These are phyloP conservation scores for Cystofilobasidium macerans DNA, from an alignment of 768 basidiomycete genomes.

Conservation along the genomic window DNA sequence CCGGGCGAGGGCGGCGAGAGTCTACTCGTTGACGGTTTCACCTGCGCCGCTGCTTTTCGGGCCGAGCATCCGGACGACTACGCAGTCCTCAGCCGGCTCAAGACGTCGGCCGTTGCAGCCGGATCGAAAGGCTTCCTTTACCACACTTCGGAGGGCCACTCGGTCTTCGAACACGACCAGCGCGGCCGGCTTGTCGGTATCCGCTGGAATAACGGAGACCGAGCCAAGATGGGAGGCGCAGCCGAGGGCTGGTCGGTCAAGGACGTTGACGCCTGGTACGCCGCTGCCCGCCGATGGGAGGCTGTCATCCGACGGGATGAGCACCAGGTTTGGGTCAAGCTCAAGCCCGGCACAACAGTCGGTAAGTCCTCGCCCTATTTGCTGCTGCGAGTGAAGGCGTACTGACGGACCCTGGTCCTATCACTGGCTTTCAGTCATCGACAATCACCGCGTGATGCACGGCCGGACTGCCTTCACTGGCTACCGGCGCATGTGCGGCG, in stretches of 20 bases:
- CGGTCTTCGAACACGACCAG: constrained; percentile 59
- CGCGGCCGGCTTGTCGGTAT: constrained; percentile 61
- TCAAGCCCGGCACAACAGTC: constrained; percentile 75
- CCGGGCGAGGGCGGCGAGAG: constrained; percentile 74
- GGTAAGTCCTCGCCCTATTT: constrained; percentile 41
- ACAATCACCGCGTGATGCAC: constrained; percentile 25
- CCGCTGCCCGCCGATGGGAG: constrained; percentile 70
- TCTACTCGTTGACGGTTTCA: constrained; percentile 92
- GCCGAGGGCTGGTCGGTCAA: constrained; percentile 45
- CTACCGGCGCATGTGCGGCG: constrained; percentile 84
- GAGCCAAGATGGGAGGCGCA: constrained; percentile 53
- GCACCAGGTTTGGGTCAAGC: constrained; percentile 82
- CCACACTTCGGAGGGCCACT: constrained; percentile 46
- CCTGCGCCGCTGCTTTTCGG: constrained; percentile 68
- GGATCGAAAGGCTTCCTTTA: constrained; percentile 49
- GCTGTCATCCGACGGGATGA: constrained; percentile 61
- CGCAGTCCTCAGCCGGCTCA: constrained; percentile 53
- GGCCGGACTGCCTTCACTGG: constrained; percentile 47
- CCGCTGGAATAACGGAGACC: constrained; percentile 89
- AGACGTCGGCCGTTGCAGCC: constrained; percentile 75
- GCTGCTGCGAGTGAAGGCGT: neutral
- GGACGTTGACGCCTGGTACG: constrained; percentile 72
- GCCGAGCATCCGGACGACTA: constrained; percentile 62
- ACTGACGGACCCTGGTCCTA: neutral
- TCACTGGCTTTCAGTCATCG: constrained; percentile 15